These are phyloP conservation scores for Penicillium psychrofluorescens DNA, from an alignment of 495 filamentous ascomycete genomes.

Conservation along the genomic window DNA sequence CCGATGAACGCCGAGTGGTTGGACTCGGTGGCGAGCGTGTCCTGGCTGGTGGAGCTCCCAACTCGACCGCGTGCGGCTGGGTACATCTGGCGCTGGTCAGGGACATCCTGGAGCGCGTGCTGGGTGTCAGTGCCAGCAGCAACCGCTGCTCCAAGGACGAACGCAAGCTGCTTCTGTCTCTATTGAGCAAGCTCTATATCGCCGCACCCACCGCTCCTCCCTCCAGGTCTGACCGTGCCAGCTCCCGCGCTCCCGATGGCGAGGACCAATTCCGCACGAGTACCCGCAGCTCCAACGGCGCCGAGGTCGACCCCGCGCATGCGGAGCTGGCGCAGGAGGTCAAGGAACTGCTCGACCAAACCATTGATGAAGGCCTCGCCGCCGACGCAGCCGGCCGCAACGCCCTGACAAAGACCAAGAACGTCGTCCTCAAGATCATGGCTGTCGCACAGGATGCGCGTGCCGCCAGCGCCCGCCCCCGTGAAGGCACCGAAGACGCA, in stretches of 20 bases:
- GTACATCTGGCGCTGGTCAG: conserved; percentile 35
- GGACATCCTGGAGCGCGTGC: conserved; percentile 29
- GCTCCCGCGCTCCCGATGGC: conserved; percentile 33
- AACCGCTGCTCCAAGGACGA: conserved; percentile 62
- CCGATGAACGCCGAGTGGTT: conserved; percentile 82
- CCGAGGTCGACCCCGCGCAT: conserved; percentile 29
- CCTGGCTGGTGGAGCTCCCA: conserved; percentile 46
- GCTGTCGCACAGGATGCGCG: conserved; percentile 31
- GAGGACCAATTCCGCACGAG: conserved; percentile 36
- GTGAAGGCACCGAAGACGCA: conserved; percentile 32
- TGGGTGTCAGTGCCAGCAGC: conserved; percentile 22
- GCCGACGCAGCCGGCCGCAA: conserved; percentile 66
- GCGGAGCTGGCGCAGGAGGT: conserved; percentile 31
- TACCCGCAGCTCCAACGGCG: conserved; percentile 27
- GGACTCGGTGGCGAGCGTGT: conserved; percentile 53
- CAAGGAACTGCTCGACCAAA: conserved; percentile 49
- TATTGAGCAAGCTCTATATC: conserved; percentile 79
- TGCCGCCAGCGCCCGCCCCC: conserved; percentile 21
- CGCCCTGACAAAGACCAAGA: conserved; percentile 71
- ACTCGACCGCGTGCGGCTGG: conserved; percentile 45
- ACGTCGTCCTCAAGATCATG: conserved; percentile 43
- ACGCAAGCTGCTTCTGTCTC: conserved; percentile 67
- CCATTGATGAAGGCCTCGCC: conserved; percentile 63
- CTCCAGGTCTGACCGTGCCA: conserved; percentile 7
- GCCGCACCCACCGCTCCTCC: conserved; percentile 42